Percentiles rank a stretch among this genome's conserved stretches.
Evolutionary conservation across 495 filamentous ascomycete genomes (phyloP).

Genomic region (Trichocladium uniseriatum): DNA sequence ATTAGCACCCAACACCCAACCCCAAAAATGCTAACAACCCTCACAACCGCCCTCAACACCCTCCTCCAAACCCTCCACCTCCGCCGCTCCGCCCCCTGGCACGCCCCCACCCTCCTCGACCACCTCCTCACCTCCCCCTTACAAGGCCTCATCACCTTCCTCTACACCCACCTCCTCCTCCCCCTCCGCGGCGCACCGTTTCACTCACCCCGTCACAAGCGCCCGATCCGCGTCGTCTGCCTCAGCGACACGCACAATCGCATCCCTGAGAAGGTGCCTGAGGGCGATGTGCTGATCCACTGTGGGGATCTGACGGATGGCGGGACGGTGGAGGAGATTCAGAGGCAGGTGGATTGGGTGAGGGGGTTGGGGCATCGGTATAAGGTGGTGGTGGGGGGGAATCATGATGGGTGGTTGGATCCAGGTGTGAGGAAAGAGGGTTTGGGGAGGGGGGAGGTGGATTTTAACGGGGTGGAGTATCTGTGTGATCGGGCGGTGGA

Average conservation of each 20-base stretch:
- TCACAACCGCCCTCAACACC: neutral
- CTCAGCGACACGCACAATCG: slow-evolving; percentile 82
- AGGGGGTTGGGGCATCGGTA: slow-evolving; percentile 53
- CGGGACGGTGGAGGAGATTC: slow-evolving; percentile 63
- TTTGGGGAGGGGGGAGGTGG: slow-evolving; percentile 26
- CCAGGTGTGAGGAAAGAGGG: slow-evolving; percentile 33
- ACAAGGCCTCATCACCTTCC: slow-evolving; percentile 34
- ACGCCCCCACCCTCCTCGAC: slow-evolving; percentile 43
- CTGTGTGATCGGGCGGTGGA: slow-evolving; percentile 39
- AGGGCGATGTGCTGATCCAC: slow-evolving; percentile 81
- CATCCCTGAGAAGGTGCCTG: slow-evolving; percentile 46
- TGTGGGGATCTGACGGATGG: slow-evolving; percentile 74
- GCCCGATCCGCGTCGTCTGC: slow-evolving; percentile 67
- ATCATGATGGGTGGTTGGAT: slow-evolving; percentile 83
- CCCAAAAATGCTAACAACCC: neutral
- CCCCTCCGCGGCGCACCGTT: slow-evolving; percentile 50
- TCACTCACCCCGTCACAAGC: slow-evolving; percentile 38
- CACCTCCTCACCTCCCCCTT: slow-evolving; percentile 42
- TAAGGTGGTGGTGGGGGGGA: slow-evolving; percentile 81
- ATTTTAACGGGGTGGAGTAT: slow-evolving; percentile 43
- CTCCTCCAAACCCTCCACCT: slow-evolving; percentile 29
- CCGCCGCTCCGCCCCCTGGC: slow-evolving; percentile 35
- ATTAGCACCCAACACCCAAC: too few species aligned
- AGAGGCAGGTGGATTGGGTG: slow-evolving; percentile 74
- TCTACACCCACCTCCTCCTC: slow-evolving; percentile 53